phyloP scores from a whole-genome alignment of 2,329 filamentous ascomycete species.

The Fusarium redolens region DNA sequence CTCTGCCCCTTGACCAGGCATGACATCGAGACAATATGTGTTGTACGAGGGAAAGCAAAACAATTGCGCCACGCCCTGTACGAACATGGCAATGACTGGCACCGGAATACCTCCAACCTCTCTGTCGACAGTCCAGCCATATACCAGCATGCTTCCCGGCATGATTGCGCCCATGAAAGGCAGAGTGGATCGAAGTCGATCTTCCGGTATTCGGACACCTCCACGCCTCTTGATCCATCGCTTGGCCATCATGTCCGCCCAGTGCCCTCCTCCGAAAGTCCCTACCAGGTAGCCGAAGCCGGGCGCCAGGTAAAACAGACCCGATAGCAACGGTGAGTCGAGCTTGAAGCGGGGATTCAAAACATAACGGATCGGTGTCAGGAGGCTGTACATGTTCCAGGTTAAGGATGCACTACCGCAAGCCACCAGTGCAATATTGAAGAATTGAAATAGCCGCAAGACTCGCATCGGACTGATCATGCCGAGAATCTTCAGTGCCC shows the following conservation, averaged over 20 bases:
- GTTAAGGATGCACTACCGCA: constrained; percentile 72
- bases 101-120: constrained; percentile 64
- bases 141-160: constrained; percentile 73
- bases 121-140: constrained; percentile 63
- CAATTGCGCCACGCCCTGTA: constrained; percentile 79
- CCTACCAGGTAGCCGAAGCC: constrained; percentile 76
- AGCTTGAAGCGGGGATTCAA: constrained; percentile 80
- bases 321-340: constrained; percentile 72
- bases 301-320: constrained; percentile 80
- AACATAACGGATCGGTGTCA: constrained; percentile 77
- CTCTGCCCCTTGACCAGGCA: constrained; percentile 75
- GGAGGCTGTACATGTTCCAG: constrained; percentile 76
- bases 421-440: constrained; percentile 71
- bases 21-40: constrained; percentile 85
- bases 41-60: constrained; percentile 82
- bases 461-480: constrained; percentile 77
- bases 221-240: constrained; percentile 70
- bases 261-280: constrained; percentile 77
- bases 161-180: constrained; percentile 68
- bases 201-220: constrained; percentile 73
- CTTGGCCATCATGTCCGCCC: constrained; percentile 74
- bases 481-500: constrained; percentile 65
- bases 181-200: constrained; percentile 71
- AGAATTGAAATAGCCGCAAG: constrained; percentile 72
- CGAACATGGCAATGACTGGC: constrained; percentile 78